Conservation (phyloP, 2,329 filamentous ascomycete species). For the Nothopassalora personata region DNA sequence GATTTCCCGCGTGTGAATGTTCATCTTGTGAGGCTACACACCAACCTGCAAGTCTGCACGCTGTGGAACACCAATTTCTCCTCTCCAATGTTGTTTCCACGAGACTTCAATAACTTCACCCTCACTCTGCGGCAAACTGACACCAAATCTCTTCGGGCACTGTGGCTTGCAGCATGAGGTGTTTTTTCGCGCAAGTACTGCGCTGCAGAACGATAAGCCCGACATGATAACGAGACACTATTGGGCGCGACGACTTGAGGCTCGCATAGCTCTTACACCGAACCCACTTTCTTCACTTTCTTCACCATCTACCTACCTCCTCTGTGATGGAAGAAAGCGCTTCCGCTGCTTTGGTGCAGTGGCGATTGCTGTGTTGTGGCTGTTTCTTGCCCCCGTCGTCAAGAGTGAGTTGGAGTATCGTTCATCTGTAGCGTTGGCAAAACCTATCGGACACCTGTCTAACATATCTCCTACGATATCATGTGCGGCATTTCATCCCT, state of each 20-base stretch:
- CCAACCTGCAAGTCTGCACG: background rate
- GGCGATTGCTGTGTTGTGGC: too few species aligned
- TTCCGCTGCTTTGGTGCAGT: too few species aligned
- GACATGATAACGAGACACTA: background rate
- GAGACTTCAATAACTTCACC: background rate
- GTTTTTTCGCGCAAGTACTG: background rate
- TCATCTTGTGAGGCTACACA: background rate
- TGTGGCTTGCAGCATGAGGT: background rate
- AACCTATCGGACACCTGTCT: too few species aligned
- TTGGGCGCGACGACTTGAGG: background rate
- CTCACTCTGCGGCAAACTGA: background rate
- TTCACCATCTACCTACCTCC: too few species aligned
- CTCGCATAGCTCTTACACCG: background rate
- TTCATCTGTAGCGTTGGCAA: too few species aligned
- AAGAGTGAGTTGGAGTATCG: too few species aligned
- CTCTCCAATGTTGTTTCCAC: background rate
- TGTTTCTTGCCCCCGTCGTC: too few species aligned
- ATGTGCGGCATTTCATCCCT: constrained; percentile 6
- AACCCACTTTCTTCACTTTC: too few species aligned
- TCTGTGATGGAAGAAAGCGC: too few species aligned
- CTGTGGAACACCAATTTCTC: background rate
- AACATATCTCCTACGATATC: background rate
- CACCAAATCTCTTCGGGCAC: background rate
- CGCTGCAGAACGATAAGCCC: background rate
- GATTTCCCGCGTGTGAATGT: background rate